Conservation (phyloP, 805 yeast species). For the Zygosaccharomyces kombuchaensis region DNA sequence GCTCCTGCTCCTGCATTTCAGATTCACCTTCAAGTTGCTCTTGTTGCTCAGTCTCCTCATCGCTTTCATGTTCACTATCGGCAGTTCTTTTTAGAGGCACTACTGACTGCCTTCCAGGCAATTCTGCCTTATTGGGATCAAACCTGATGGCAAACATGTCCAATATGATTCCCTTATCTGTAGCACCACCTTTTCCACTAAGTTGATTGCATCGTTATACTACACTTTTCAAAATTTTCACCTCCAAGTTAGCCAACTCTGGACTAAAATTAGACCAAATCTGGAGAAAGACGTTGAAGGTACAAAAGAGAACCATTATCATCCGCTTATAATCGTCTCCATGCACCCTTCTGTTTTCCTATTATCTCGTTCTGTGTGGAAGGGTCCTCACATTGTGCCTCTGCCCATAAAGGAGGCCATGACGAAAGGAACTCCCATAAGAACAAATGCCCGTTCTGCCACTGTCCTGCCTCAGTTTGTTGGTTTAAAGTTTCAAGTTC, state of each 20-base stretch:
- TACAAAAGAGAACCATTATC: background rate
- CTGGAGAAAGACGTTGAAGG: background rate
- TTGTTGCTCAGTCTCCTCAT: conserved; percentile 5
- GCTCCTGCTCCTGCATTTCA: conserved; percentile 7
- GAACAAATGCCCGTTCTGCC: conserved; percentile 95
- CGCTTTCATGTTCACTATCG: conserved; percentile 16
- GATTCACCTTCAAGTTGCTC: conserved; percentile 19
- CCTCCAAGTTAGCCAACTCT: background rate
- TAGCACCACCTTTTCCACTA: background rate
- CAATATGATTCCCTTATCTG: background rate
- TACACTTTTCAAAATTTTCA: conserved; percentile 7
- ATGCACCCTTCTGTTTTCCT: conserved; percentile 31
- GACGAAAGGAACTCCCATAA: conserved; percentile 74
- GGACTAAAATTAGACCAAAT: background rate
- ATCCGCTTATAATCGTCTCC: too few species aligned
- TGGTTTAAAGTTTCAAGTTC: conserved; percentile 90
- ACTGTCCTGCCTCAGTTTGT: conserved; percentile 95
- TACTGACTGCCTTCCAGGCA: conserved; percentile 8
- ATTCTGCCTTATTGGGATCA: conserved; percentile 43
- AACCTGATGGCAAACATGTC: conserved; percentile 63
- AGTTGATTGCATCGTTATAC: conserved; percentile 11
- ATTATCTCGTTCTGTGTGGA: conserved; percentile 56
- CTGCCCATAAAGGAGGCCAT: conserved; percentile 86
- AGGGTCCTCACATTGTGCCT: conserved; percentile 90
- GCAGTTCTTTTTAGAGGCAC: conserved; percentile 26